These are phyloP conservation scores for Hymenoscyphus occultus DNA, from an alignment of 2,329 filamentous ascomycete genomes.

Conservation along the genomic window DNA sequence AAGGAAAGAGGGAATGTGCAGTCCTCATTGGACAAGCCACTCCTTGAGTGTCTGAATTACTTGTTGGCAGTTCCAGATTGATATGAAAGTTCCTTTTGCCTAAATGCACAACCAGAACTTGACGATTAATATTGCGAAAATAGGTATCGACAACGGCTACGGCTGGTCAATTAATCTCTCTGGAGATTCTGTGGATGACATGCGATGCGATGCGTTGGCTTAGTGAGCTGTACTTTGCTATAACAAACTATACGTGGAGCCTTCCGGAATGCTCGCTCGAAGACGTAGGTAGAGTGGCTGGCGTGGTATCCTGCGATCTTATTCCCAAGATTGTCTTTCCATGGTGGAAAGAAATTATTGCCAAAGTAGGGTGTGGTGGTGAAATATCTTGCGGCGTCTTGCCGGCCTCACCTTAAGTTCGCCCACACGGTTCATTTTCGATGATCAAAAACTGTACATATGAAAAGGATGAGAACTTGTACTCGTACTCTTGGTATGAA, in stretches of 20 bases:
- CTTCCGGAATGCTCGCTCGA: not conserved
- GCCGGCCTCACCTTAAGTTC: not conserved
- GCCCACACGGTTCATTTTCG: not conserved
- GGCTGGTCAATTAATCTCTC: not conserved
- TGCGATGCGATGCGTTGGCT: not conserved
- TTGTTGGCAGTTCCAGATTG: constrained; percentile 1
- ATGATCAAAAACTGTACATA: not conserved
- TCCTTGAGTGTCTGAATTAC: not conserved
- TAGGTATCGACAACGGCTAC: not conserved
- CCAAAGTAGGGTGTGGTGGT: no score
- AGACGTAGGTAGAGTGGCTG: not conserved
- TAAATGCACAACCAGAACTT: not conserved
- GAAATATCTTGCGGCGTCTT: no score
- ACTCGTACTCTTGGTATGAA: not conserved
- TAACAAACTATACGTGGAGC: not conserved
- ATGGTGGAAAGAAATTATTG: no score
- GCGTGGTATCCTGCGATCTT: not conserved
- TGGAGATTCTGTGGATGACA: not conserved
- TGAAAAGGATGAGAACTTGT: not conserved
- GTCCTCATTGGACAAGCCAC: not conserved
- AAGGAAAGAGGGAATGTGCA: not conserved
- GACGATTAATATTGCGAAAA: not conserved
- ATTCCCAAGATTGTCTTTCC: no score
- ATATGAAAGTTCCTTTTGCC: not conserved
- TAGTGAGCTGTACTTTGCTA: not conserved